Conservation (phyloP, 306 rosid species). For the Trifolium fragiferum region DNA sequence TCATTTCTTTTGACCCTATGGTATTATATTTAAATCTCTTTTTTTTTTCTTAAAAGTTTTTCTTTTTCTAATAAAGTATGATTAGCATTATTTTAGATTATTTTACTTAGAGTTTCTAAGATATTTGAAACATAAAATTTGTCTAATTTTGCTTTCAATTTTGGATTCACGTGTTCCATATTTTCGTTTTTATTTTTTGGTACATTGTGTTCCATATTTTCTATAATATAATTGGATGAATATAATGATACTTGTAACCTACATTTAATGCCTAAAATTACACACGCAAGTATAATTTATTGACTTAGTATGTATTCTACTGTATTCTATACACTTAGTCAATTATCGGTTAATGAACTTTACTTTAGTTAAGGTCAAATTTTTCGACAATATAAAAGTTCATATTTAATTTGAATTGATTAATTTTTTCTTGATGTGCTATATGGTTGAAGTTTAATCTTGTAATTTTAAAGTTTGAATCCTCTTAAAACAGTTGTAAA, state of each 20-base stretch:
- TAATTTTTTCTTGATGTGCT: no score
- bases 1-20: no score
- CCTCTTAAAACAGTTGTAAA: no score
- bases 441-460: no score
- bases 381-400: no score
- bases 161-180: conserved; percentile 17
- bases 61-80: neutral
- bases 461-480: no score
- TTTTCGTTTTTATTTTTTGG: neutral
- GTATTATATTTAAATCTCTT: no score
- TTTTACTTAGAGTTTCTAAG: conserved; percentile 21
- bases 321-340: no score
- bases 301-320: neutral
- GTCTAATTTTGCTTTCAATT: neutral
- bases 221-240: neutral
- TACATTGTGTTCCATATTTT: neutral
- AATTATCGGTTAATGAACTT: no score
- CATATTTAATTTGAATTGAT: no score
- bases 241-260: neutral
- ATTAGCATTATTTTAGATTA: conserved; percentile 20
- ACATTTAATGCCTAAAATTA: neutral
- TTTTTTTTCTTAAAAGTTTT: no score
- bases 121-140: conserved; percentile 24
- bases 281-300: neutral
- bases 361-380: no score